Evolutionary conservation across 2,329 filamentous ascomycete species (phyloP).

Genomic region (Seiridium cupressi): DNA sequence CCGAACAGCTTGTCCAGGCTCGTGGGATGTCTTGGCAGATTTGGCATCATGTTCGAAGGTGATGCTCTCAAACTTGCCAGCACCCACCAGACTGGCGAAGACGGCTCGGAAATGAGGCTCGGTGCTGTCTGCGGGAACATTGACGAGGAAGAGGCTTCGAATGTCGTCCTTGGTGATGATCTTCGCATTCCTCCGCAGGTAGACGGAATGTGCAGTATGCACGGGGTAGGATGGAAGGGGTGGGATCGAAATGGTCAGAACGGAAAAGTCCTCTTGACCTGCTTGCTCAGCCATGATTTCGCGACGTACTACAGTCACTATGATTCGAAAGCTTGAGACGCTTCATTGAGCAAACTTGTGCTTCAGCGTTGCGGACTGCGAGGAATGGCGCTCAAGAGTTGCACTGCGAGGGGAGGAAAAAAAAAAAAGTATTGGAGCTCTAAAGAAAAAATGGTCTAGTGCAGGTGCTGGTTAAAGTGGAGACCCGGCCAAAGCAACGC

Average conservation of each 20-base stretch:
- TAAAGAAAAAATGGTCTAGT: neutral
- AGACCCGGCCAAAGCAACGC: too few relatives aligned
- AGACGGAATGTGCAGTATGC: slow-evolving; percentile 75
- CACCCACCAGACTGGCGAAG: slow-evolving; percentile 72
- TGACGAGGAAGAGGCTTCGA: slow-evolving; percentile 86
- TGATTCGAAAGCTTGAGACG: neutral
- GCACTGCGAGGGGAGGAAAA: too few relatives aligned
- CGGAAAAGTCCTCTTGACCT: slow-evolving; percentile 61
- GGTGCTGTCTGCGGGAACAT: slow-evolving; percentile 82
- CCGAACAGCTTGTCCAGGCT: slow-evolving; percentile 42
- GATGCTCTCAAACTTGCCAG: slow-evolving; percentile 75
- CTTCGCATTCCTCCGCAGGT: slow-evolving; percentile 79
- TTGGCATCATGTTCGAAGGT: slow-evolving; percentile 66
- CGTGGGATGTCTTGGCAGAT: slow-evolving; percentile 32
- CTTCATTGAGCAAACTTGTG: slow-evolving; percentile 4
- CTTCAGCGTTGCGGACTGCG: neutral
- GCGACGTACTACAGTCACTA: neutral
- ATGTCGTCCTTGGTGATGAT: slow-evolving; percentile 70
- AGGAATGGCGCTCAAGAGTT: neutral
- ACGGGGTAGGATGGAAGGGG: slow-evolving; percentile 60
- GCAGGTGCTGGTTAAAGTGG: neutral
- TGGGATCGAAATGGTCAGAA: slow-evolving; percentile 68
- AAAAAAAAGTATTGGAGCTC: neutral
- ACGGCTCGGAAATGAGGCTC: slow-evolving; percentile 73
- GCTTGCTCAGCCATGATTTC: slow-evolving; percentile 31